phyloP scores from a whole-genome alignment of 2,329 filamentous ascomycete species.

The Colletotrichum orbiculare region DNA sequence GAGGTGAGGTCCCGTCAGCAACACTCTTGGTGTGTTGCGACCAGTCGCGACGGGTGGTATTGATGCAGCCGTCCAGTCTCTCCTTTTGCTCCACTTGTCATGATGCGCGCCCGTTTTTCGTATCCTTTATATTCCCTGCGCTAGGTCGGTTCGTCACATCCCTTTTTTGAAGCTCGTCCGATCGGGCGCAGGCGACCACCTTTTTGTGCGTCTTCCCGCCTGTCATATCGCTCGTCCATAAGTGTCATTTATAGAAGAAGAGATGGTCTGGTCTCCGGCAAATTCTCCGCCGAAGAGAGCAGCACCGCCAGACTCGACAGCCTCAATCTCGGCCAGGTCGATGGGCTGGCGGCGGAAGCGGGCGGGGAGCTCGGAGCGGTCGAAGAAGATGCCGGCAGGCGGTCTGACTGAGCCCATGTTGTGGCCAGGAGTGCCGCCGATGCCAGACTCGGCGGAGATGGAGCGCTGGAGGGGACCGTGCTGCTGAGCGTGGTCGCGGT shows the following conservation, averaged over 20 bases:
- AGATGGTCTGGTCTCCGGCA: not conserved
- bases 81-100: not conserved
- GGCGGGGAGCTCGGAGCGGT: constrained; percentile 85
- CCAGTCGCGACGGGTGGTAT: constrained; percentile 11
- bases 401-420: constrained; percentile 79
- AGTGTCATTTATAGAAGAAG: not conserved
- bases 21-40: constrained; percentile 16
- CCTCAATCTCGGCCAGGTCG: constrained; percentile 89
- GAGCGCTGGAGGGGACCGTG: constrained; percentile 78
- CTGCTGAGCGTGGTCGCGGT: constrained; percentile 82
- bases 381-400: constrained; percentile 82
- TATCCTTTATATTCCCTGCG: constrained; percentile 19
- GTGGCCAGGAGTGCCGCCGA: constrained; percentile 74
- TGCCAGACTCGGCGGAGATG: constrained; percentile 51
- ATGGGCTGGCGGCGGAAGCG: constrained; percentile 84
- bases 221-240: constrained; percentile 11
- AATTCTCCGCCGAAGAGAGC: constrained; percentile 58
- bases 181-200: constrained; percentile 8
- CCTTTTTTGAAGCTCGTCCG: not conserved
- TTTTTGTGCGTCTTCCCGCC: not conserved
- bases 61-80: constrained; percentile 7
- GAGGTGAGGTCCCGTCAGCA: constrained; percentile 1
- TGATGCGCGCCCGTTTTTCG: not conserved
- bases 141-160: not conserved
- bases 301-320: constrained; percentile 92